These are phyloP conservation scores for Candida khao-thaluensis DNA, from an alignment of 805 yeast species.

Conservation along the genomic window DNA sequence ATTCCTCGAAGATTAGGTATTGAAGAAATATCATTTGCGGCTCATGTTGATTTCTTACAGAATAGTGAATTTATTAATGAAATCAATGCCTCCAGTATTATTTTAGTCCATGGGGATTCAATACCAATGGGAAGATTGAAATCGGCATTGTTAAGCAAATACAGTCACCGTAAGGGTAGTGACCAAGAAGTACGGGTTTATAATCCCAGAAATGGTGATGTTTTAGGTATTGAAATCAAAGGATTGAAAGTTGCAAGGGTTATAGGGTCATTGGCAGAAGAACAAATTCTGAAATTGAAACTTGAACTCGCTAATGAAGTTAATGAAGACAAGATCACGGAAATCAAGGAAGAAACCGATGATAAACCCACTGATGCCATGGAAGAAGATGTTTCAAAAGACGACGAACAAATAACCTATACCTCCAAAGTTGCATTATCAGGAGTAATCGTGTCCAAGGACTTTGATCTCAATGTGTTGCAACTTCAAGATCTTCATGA, in stretches of 20 bases:
- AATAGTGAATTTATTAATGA: constrained; percentile 87
- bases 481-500: constrained; percentile 87
- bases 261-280: constrained; percentile 52
- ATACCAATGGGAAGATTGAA: constrained; percentile 98
- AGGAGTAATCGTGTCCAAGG: constrained; percentile 89
- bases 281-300: constrained; percentile 33
- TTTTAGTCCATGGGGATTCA: constrained; percentile 94
- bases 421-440: constrained; percentile 46
- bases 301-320: constrained; percentile 44
- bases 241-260: constrained; percentile 82
- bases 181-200: constrained; percentile 87
- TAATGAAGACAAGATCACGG: constrained; percentile 24
- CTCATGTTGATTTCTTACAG: constrained; percentile 96
- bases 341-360: constrained; percentile 16
- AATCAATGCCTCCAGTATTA: constrained; percentile 80
- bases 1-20: constrained; percentile 85
- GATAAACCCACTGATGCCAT: constrained; percentile 4
- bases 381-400: constrained; percentile 8
- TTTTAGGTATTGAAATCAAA: constrained; percentile 69
- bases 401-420: constrained; percentile 12
- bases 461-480: constrained; percentile 80
- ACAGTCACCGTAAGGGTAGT: constrained; percentile 75
- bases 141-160: constrained; percentile 86
- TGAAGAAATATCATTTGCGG: constrained; percentile 98
- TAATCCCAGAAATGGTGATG: constrained; percentile 90